Conservation (phyloP, 2,329 filamentous ascomycete genomes). For the Ascocoryne sarcoides region DNA sequence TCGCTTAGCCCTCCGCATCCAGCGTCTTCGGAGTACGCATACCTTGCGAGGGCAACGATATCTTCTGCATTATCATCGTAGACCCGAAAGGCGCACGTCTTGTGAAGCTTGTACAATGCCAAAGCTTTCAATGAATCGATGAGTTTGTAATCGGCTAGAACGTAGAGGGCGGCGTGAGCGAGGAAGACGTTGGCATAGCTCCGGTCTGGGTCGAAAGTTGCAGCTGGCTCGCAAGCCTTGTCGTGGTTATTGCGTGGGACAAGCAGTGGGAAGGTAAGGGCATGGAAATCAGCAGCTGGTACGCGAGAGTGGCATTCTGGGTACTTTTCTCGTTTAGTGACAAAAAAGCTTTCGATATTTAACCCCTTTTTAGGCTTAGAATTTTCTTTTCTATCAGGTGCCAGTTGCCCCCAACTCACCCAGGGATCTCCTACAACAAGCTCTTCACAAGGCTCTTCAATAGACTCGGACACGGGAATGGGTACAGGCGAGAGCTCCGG, state of each 20-base stretch:
- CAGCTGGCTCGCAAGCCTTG: constrained; percentile 7
- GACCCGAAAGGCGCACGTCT: constrained; percentile 13
- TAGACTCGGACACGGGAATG: background rate
- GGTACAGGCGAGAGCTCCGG: background rate
- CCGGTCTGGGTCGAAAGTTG: constrained; percentile 6
- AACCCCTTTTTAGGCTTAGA: background rate
- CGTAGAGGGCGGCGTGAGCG: constrained; percentile 12
- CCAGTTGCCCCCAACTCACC: background rate
- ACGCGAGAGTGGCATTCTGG: background rate
- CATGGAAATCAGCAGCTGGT: constrained; percentile 4
- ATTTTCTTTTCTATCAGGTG: background rate
- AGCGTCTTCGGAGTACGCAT: constrained; percentile 8
- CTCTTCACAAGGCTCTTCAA: background rate
- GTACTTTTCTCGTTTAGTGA: background rate
- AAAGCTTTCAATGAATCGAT: constrained; percentile 16
- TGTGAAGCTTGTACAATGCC: constrained; percentile 17
- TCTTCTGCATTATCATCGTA: constrained; percentile 10
- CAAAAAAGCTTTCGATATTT: background rate
- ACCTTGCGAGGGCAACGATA: constrained; percentile 8
- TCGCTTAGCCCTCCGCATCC: constrained; percentile 1
- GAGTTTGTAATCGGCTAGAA: constrained; percentile 7
- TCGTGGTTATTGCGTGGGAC: constrained; percentile 6
- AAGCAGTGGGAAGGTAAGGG: constrained; percentile 5
- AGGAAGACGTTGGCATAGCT: constrained; percentile 12
- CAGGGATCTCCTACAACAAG: background rate